Evolutionary conservation across 805 yeast species (phyloP).

Genomic region (Kockiozyma suomiensis): DNA sequence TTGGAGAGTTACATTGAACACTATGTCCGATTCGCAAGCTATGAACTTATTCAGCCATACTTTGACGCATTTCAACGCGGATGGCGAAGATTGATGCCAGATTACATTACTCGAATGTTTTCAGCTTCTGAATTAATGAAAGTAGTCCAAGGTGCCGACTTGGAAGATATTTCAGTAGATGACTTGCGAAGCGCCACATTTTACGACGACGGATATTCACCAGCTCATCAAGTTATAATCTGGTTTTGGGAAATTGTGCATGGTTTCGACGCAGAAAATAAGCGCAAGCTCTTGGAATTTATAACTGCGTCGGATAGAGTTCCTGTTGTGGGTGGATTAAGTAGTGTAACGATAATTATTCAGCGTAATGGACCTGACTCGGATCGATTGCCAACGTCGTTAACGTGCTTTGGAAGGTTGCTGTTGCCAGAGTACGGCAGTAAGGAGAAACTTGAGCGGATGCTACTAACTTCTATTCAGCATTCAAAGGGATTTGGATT

Average conservation of each 20-base stretch:
- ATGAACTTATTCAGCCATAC: conserved; percentile 19
- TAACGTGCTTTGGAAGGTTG: conserved; percentile 54
- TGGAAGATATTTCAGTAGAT: conserved; percentile 45
- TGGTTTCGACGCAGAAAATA: conserved; percentile 46
- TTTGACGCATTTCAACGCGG: conserved; percentile 37
- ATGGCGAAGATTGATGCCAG: conserved; percentile 31
- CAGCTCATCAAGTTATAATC: conserved; percentile 45
- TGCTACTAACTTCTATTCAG: conserved; percentile 37
- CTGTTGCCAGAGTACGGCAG: conserved; percentile 52
- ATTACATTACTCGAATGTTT: conserved; percentile 23
- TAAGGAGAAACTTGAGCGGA: conserved; percentile 37
- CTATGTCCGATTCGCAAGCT: conserved; percentile 18
- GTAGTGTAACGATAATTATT: conserved; percentile 50
- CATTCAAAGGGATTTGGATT: conserved; percentile 42
- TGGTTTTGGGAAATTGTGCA: conserved; percentile 53
- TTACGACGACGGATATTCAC: conserved; percentile 48
- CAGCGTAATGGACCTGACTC: conserved; percentile 46
- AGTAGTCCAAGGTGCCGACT: conserved; percentile 47
- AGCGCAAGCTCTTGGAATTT: conserved; percentile 50
- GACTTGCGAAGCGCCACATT: conserved; percentile 48
- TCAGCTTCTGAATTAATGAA: conserved; percentile 29
- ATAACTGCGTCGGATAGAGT: conserved; percentile 55
- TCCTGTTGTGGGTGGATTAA: conserved; percentile 50
- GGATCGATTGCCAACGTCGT: conserved; percentile 52
- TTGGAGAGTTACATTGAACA: conserved; percentile 24